These are phyloP conservation scores for carrot (Daucus carota) DNA, from an alignment of 129 eudicot species.

Conservation along the genomic window DNA sequence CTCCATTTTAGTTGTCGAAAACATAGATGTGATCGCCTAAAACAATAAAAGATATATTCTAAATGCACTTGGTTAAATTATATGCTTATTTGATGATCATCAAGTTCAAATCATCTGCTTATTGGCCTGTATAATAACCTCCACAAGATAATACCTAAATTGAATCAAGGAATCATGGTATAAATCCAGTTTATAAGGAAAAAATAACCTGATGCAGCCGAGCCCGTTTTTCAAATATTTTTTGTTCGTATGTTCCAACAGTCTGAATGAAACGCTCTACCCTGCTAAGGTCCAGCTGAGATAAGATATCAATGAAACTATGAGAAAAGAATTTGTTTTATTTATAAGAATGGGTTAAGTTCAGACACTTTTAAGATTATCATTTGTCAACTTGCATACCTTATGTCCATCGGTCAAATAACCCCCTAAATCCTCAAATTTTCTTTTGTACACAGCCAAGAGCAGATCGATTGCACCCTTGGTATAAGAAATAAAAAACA, in stretches of 20 bases:
- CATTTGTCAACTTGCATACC: constrained; percentile 36
- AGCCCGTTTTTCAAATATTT: constrained; percentile 75
- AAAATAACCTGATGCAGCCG: constrained; percentile 62
- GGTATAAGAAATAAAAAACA: neutral
- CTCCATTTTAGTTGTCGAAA: neutral
- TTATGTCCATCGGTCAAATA: constrained; percentile 83
- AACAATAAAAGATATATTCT: neutral
- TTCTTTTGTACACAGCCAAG: constrained; percentile 84
- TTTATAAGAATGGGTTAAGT: neutral
- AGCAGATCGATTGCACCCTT: constrained; percentile 96
- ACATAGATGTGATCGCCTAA: no score
- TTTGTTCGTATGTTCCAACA: constrained; percentile 81
- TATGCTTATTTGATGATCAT: neutral
- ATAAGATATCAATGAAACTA: constrained; percentile 10
- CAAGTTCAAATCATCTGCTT: neutral
- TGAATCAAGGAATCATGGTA: neutral
- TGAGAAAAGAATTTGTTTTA: neutral
- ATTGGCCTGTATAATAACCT: neutral
- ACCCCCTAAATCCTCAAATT: constrained; percentile 62
- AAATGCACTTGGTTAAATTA: neutral
- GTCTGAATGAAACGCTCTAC: constrained; percentile 94
- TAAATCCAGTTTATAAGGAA: neutral
- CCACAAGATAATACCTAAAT: neutral
- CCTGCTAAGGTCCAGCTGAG: constrained; percentile 69
- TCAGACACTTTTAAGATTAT: constrained; percentile 5